Percentiles rank a stretch among this genome's conserved stretches.
Evolutionary conservation across 768 basidiomycete genomes (phyloP).

Genomic region (Tulasnella calospora): DNA sequence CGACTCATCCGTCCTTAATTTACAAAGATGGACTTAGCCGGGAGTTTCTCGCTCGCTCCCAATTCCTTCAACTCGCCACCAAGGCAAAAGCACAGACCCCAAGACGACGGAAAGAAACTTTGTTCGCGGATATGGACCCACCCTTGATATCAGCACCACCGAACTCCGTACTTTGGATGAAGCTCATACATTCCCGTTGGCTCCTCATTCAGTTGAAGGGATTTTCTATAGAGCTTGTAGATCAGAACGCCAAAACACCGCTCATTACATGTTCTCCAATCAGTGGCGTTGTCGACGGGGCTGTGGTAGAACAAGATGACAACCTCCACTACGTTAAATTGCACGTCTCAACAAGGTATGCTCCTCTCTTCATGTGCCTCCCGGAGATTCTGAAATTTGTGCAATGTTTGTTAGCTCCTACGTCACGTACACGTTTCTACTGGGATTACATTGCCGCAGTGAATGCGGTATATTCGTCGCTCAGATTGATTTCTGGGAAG

Average conservation of each 20-base stretch:
- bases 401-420: not conserved
- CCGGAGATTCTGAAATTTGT: not conserved
- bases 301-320: not conserved
- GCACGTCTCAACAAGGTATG: not conserved
- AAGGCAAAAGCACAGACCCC: not conserved
- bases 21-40: not conserved
- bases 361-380: not conserved
- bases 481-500: not conserved
- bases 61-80: not conserved
- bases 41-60: not conserved
- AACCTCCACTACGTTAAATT: not conserved
- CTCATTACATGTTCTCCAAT: not conserved
- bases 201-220: not conserved
- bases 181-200: not conserved
- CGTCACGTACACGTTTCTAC: not conserved
- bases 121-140: not conserved
- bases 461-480: not conserved
- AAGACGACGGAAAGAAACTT: not conserved
- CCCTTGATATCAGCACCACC: not conserved
- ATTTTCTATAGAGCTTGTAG: not conserved
- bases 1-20: not conserved
- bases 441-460: not conserved
- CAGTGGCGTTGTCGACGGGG: not conserved
- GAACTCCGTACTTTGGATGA: not conserved
- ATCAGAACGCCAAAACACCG: not conserved